Evolutionary conservation across 768 basidiomycete genomes (phyloP).

Genomic region (Boletus sensibilis): DNA sequence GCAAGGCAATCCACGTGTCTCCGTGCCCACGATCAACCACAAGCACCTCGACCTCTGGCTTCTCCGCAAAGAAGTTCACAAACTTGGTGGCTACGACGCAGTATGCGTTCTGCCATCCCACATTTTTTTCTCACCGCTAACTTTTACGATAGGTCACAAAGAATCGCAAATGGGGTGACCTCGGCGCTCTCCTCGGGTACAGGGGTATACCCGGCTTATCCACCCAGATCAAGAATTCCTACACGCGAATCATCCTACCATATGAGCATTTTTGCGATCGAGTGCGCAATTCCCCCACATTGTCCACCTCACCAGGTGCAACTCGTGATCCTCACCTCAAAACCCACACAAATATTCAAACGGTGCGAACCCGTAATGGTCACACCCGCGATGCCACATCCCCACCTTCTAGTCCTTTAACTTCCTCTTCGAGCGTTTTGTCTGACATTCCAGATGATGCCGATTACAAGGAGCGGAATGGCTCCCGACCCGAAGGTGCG

Average conservation of each 20-base stretch:
- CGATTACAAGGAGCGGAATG: constrained; percentile 57
- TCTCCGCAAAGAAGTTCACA: constrained; percentile 87
- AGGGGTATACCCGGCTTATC: constrained; percentile 78
- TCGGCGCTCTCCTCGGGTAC: constrained; percentile 83
- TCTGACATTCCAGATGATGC: constrained; percentile 81
- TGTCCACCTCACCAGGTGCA: constrained; percentile 38
- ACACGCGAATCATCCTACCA: constrained; percentile 89
- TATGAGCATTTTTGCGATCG: constrained; percentile 88
- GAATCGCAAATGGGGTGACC: constrained; percentile 83
- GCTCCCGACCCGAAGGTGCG: constrained; percentile 37
- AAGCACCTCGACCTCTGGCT: constrained; percentile 93
- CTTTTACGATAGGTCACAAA: constrained; percentile 63
- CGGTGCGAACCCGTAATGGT: constrained; percentile 37
- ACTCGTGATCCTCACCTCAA: constrained; percentile 52
- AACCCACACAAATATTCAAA: constrained; percentile 52
- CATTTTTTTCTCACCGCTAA: constrained; percentile 28
- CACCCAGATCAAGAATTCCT: constrained; percentile 87
- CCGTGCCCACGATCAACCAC: constrained; percentile 92
- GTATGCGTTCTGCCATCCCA: constrained; percentile 46
- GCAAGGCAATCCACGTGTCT: constrained; percentile 86
- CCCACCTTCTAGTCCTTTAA: constrained; percentile 71
- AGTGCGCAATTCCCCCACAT: constrained; percentile 60
- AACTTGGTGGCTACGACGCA: constrained; percentile 81
- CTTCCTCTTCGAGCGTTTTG: constrained; percentile 72
- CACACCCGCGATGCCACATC: constrained; percentile 48